Conservation (phyloP, 495 filamentous ascomycete genomes). For the Penicillium canariense region DNA sequence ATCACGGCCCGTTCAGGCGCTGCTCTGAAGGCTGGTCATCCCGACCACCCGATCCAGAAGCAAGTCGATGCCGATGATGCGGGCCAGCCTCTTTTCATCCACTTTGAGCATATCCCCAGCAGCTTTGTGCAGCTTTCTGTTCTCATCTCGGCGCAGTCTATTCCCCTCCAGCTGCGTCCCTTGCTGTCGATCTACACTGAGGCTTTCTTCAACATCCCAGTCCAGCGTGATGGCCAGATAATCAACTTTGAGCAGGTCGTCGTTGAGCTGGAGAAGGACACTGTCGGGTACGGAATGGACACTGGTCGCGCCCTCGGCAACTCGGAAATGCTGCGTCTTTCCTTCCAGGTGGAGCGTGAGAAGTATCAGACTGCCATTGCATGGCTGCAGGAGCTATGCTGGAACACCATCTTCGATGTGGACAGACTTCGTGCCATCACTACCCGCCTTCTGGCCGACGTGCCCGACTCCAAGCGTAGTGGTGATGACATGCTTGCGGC, state of each 20-base stretch:
- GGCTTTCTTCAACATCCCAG: conserved; percentile 91
- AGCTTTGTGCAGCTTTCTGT: conserved; percentile 84
- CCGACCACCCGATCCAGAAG: conserved; percentile 70
- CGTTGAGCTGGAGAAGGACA: conserved; percentile 84
- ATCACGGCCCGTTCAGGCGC: conserved; percentile 80
- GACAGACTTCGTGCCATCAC: conserved; percentile 78
- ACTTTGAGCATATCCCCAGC: conserved; percentile 89
- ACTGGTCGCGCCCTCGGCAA: conserved; percentile 65
- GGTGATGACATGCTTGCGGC: conserved; percentile 67
- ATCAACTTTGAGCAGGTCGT: conserved; percentile 91
- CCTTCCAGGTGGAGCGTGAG: conserved; percentile 81
- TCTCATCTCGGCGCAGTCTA: conserved; percentile 69
- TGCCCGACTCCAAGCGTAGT: conserved; percentile 88
- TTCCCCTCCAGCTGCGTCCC: conserved; percentile 74
- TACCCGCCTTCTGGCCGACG: conserved; percentile 83
- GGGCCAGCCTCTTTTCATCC: conserved; percentile 79
- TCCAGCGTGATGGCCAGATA: conserved; percentile 70
- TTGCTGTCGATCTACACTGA: conserved; percentile 79
- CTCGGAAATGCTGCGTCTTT: conserved; percentile 74
- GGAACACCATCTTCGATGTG: conserved; percentile 82
- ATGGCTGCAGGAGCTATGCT: conserved; percentile 85
- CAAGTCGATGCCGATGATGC: conserved; percentile 67
- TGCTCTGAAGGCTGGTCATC: conserved; percentile 65
- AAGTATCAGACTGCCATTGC: conserved; percentile 80
- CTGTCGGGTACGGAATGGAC: conserved; percentile 74